Base-by-base conservation (phyloP, 2,329 filamentous ascomycete genomes). In the Leptographium wingfieldii region DNA sequence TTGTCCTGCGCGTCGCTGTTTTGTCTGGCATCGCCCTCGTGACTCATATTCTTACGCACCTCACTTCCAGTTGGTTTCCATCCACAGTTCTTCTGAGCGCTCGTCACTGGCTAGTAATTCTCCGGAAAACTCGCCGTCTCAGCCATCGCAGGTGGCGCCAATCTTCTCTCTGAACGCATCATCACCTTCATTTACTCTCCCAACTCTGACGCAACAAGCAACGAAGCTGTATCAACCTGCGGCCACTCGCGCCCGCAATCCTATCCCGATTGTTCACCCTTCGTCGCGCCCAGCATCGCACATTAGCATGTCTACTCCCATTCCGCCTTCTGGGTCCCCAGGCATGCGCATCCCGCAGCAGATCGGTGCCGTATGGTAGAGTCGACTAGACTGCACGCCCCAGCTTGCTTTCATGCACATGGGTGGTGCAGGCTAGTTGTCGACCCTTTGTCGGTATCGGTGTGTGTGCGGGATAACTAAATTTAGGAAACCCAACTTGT, bases 41-140 rank as follows among this genome's bases (percentile, higher is more conserved):
- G 38, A 51, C 29, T 35, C 29, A 11, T 46, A 12, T 31, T 40
- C 14, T 46, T 29, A 46, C 14, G 11, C 52, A 55, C 16, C 31
- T 35, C 25, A 3, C 27, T 65, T 65, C 25, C 76, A 96, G 89
- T 78, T 95, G 71, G 87, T 92, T 68, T 96, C 91, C 59, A 95
- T 96, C 66, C 89, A 92, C 75, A 95, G 90, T 62, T 85, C 87
- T 43, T 96, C 94, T 62, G 94, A 99, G 76, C 89, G 92, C 65
- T 96, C 92, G 5, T 97, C 94, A 60, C 78, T 96, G 65, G 94
- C 92, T 55, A 96, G 92, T 76, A 92, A 91, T 68, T 97, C 94
- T 6, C 94, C 94, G 51, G 88, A 92, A 68, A 85, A 88, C 55
- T 97, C 92, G 51, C 94, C 94, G 29, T 85, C 94, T 49, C 92